These are phyloP conservation scores for Fusarium azukiicola DNA, from an alignment of 2,329 filamentous ascomycete species.

Conservation along the genomic window DNA sequence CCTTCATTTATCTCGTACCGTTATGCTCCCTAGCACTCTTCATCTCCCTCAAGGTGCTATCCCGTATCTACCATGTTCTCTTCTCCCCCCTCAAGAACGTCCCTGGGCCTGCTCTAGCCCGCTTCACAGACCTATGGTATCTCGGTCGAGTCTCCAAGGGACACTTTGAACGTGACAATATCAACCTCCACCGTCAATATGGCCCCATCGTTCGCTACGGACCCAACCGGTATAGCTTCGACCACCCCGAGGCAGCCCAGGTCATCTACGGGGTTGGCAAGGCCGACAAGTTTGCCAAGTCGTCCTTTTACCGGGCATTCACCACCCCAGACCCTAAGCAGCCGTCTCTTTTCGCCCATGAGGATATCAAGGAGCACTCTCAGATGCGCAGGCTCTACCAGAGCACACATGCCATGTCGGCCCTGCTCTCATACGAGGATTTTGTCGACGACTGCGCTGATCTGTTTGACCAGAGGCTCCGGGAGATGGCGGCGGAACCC, in stretches of 20 bases:
- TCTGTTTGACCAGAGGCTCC: not conserved
- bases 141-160: not conserved
- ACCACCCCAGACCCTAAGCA: not conserved
- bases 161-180: slow-evolving; percentile 13
- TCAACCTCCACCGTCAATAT: not conserved
- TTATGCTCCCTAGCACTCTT: not conserved
- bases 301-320: not conserved
- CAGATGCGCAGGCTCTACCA: slow-evolving; percentile 48
- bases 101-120: slow-evolving; percentile 2
- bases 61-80: not conserved
- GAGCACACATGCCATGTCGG: slow-evolving; percentile 70
- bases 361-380: slow-evolving; percentile 1
- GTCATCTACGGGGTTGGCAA: not conserved
- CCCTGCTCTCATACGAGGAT: slow-evolving; percentile 70
- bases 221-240: slow-evolving; percentile 7
- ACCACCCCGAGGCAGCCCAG: not conserved
- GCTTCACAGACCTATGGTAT: slow-evolving; percentile 7
- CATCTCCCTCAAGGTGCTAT: not conserved
- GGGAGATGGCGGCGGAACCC: not conserved
- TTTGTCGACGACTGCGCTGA: slow-evolving; percentile 71
- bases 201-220: slow-evolving; percentile 10
- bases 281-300: slow-evolving; percentile 10
- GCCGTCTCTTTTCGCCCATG: not conserved
- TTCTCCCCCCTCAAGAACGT: slow-evolving; percentile 16
- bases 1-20: not conserved